phyloP scores from a whole-genome alignment of 495 filamentous ascomycete genomes.

The Aspergillus steynii region DNA sequence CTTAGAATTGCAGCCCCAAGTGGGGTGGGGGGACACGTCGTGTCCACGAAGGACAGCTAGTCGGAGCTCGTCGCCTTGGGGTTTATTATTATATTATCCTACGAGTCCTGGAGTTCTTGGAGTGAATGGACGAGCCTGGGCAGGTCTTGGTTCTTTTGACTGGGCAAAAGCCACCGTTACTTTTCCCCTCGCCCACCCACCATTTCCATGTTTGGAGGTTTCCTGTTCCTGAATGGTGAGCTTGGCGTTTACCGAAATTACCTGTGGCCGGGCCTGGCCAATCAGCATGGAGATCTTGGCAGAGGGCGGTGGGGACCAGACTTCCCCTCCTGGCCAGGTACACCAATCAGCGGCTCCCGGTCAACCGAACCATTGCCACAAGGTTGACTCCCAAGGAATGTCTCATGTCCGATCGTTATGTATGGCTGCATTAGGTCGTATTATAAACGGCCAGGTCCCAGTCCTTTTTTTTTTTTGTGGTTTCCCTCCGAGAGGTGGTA shows the following conservation, averaged over 20 bases:
- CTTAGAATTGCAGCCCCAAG: constrained; percentile 1
- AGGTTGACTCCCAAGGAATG: constrained; percentile 18
- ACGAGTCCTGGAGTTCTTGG: neutral
- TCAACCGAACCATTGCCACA: constrained; percentile 17
- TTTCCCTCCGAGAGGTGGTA: neutral
- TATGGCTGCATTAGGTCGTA: constrained; percentile 12
- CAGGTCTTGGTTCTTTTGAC: too few relatives aligned
- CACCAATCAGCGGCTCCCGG: constrained; percentile 20
- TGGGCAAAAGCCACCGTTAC: constrained; percentile 1
- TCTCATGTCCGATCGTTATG: constrained; percentile 22
- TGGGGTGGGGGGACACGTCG: constrained; percentile 3
- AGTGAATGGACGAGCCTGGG: too few relatives aligned
- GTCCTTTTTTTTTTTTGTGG: neutral
- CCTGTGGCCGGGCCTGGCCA: constrained; percentile 16
- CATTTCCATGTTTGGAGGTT: constrained; percentile 21
- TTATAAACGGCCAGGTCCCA: constrained; percentile 8
- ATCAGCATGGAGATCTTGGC: constrained; percentile 10
- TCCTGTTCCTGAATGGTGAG: constrained; percentile 32
- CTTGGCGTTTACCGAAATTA: constrained; percentile 27
- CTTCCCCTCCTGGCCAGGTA: constrained; percentile 21
- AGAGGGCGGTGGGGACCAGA: constrained; percentile 10
- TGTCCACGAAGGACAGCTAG: constrained; percentile 1
- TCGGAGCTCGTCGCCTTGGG: neutral
- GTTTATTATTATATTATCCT: too few relatives aligned
- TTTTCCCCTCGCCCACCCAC: neutral